Evolutionary conservation across 73 alveolate species (phyloP).

Genomic region (Paramecium sexaurelia): DNA sequence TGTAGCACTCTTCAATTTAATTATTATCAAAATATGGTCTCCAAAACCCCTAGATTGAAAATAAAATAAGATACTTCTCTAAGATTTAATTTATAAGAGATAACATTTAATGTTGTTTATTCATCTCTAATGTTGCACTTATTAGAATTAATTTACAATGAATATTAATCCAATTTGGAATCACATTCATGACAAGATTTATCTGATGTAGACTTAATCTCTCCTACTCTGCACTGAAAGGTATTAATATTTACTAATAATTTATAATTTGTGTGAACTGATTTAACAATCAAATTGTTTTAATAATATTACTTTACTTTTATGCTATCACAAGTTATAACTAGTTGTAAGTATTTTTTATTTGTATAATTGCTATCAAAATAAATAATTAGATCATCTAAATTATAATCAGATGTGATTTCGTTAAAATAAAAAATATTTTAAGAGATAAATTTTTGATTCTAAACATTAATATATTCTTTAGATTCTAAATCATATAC

Average conservation of each 20-base stretch:
- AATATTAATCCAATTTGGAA: too few species aligned
- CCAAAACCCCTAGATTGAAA: too few species aligned
- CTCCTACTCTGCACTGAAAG: too few species aligned
- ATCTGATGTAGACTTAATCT: too few species aligned
- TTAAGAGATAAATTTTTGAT: neutral
- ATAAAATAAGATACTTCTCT: too few species aligned
- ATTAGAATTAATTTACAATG: too few species aligned
- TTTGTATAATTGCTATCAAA: neutral
- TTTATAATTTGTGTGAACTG: neutral
- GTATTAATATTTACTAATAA: too few species aligned
- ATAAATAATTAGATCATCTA: neutral
- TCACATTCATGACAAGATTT: too few species aligned
- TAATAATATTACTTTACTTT: neutral
- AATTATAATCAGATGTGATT: neutral
- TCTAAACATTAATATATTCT: too few species aligned
- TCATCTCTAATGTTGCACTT: too few species aligned
- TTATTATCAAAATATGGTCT: neutral
- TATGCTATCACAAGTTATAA: neutral
- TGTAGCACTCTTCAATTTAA: neutral
- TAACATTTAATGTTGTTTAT: too few species aligned
- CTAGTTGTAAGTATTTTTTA: neutral
- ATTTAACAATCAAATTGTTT: neutral
- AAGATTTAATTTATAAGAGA: too few species aligned
- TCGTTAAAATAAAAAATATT: neutral
- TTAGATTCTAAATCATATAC: neutral